Evolutionary conservation across 2,329 filamentous ascomycete genomes (phyloP).

Genomic region (Paraconiothyrium brasiliense): DNA sequence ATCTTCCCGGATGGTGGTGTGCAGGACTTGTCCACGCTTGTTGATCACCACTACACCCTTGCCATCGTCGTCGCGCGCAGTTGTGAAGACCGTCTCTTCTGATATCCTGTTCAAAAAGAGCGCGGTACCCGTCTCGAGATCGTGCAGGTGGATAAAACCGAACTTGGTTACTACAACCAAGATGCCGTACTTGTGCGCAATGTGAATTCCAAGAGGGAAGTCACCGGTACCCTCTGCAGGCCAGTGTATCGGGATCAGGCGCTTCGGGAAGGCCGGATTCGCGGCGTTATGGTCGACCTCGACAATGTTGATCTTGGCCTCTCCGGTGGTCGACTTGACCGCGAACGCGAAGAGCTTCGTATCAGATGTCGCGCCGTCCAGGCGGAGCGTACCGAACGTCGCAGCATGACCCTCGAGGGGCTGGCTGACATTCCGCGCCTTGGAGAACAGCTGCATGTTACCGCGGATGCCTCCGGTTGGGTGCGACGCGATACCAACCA

Average conservation of each 20-base stretch:
- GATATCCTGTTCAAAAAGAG: constrained; percentile 99
- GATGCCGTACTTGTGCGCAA: constrained; percentile 95
- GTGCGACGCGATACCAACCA: constrained; percentile 94
- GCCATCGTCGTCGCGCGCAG: constrained; percentile 82
- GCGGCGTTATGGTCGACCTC: constrained; percentile 93
- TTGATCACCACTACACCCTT: constrained; percentile 94
- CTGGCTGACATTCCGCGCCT: constrained; percentile 95
- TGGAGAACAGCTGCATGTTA: constrained; percentile 96
- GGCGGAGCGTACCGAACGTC: constrained; percentile 86
- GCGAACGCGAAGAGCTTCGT: constrained; percentile 98
- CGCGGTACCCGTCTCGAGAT: constrained; percentile 91
- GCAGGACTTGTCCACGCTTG: constrained; percentile 94
- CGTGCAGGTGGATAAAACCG: constrained; percentile 98
- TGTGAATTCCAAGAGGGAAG: constrained; percentile 97
- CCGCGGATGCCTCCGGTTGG: constrained; percentile 93
- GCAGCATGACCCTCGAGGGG: constrained; percentile 97
- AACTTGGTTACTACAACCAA: constrained; percentile 99
- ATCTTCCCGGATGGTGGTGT: constrained; percentile 90
- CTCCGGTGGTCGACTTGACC: constrained; percentile 83
- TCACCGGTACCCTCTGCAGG: constrained; percentile 94
- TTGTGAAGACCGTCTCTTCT: constrained; percentile 98
- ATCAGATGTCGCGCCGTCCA: constrained; percentile 88
- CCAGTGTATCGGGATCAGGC: constrained; percentile 97
- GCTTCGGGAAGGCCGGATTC: constrained; percentile 92
- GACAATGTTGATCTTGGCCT: constrained; percentile 93